phyloP scores from a whole-genome alignment of 805 yeast species.

The Candida andamanensis region DNA sequence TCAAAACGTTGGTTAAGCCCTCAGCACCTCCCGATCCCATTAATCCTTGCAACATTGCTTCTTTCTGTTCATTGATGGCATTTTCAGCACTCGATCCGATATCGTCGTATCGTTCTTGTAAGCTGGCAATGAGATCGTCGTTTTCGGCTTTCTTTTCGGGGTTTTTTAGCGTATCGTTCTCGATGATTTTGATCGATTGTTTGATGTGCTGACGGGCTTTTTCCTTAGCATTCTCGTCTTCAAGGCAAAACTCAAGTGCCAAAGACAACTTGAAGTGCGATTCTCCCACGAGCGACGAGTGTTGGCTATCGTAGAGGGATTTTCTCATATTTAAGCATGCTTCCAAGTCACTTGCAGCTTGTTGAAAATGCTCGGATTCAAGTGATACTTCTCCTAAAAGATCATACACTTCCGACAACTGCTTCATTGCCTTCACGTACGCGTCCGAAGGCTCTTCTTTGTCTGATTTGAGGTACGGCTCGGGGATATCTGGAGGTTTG shows the following conservation, averaged over 20 bases:
- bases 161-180: conserved; percentile 36
- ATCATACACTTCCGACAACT: conserved; percentile 70
- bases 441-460: conserved; percentile 28
- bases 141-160: conserved; percentile 32
- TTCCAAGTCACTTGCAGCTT: conserved; percentile 67
- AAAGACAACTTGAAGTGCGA: conserved; percentile 76
- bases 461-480: conserved; percentile 29
- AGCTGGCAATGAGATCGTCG: conserved; percentile 49
- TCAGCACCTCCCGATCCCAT: conserved; percentile 35
- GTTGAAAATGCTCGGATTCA: conserved; percentile 82
- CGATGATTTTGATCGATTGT: conserved; percentile 44
- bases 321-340: conserved; percentile 51
- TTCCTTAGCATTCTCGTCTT: conserved; percentile 40
- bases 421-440: conserved; percentile 37
- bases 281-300: conserved; percentile 62
- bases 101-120: conserved; percentile 52
- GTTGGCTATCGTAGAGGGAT: conserved; percentile 43
- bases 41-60: conserved; percentile 51
- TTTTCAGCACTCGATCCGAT: conserved; percentile 47
- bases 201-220: conserved; percentile 52
- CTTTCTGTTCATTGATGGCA: conserved; percentile 45
- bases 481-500: conserved; percentile 9
- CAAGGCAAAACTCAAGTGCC: conserved; percentile 69
- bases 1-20: conserved; percentile 5
- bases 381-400: conserved; percentile 84